Evolutionary conservation across 2,329 filamentous ascomycete genomes (phyloP).

Genomic region (Dactylellina sp.): DNA sequence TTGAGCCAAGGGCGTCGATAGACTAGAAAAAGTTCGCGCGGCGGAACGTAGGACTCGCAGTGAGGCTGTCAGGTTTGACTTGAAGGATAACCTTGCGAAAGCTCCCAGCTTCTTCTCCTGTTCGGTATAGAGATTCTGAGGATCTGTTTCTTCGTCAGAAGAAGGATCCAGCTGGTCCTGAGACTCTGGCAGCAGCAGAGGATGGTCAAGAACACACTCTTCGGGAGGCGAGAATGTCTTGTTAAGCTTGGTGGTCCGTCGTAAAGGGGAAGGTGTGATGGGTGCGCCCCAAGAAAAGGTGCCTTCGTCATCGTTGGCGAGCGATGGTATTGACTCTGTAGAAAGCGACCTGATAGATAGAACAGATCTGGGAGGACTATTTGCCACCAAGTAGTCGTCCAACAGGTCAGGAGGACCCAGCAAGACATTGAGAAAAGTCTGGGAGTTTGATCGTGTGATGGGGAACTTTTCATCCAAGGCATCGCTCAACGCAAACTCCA

Average conservation of each 20-base stretch:
- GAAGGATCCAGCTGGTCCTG: constrained; percentile 43
- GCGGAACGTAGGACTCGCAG: constrained; percentile 74
- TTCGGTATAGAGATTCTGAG: constrained; percentile 56
- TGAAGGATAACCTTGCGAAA: constrained; percentile 68
- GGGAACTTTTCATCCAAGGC: constrained; percentile 56
- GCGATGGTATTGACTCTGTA: constrained; percentile 60
- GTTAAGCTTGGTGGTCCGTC: constrained; percentile 42
- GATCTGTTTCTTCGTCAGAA: constrained; percentile 50
- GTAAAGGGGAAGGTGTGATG: constrained; percentile 43
- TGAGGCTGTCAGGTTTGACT: constrained; percentile 76
- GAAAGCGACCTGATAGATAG: constrained; percentile 59
- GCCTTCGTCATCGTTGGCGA: constrained; percentile 60
- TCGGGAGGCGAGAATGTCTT: constrained; percentile 58
- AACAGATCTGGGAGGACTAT: constrained; percentile 58
- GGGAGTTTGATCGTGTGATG: constrained; percentile 58
- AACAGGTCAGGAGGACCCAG: constrained; percentile 59
- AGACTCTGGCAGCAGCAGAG: constrained; percentile 56
- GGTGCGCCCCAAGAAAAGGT: constrained; percentile 58
- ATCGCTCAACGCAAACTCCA: constrained; percentile 58
- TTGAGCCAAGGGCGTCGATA: constrained; percentile 74
- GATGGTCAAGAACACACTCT: constrained; percentile 60
- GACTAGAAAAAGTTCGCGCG: constrained; percentile 72
- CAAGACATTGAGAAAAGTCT: constrained; percentile 59
- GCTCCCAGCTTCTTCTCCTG: constrained; percentile 46
- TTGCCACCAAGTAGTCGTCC: constrained; percentile 57